phyloP scores from a whole-genome alignment of 148 eudicot species.

The Beta vulgaris region DNA sequence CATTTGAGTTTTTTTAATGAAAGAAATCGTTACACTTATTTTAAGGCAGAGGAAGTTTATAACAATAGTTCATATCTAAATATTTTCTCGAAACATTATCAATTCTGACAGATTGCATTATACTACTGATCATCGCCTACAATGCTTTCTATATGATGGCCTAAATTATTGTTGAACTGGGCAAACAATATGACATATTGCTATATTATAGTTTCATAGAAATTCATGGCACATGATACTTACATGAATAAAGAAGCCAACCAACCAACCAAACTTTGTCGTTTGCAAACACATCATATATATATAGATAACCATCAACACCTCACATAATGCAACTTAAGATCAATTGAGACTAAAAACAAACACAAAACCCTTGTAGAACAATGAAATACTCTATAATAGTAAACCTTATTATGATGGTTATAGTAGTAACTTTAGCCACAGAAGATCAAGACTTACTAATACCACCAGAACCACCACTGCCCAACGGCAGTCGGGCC shows the following conservation, averaged over 20 bases:
- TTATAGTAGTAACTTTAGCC: neutral
- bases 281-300: neutral
- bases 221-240: slow-evolving; percentile 1
- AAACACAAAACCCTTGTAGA: neutral
- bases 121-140: no score
- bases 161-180: no score
- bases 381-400: neutral
- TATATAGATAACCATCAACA: neutral
- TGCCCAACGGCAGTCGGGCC: neutral
- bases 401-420: neutral
- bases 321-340: neutral
- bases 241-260: slow-evolving; percentile 12
- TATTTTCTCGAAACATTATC: no score
- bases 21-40: no score
- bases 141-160: no score
- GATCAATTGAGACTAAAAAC: no score
- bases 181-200: neutral
- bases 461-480: neutral
- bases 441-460: neutral
- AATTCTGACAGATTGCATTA: no score
- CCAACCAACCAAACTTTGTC: slow-evolving; percentile 1
- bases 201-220: neutral
- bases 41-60: no score
- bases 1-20: no score
- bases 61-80: no score